Evolutionary conservation across 495 filamentous ascomycete species (phyloP).

Genomic region (Podospora comata): DNA sequence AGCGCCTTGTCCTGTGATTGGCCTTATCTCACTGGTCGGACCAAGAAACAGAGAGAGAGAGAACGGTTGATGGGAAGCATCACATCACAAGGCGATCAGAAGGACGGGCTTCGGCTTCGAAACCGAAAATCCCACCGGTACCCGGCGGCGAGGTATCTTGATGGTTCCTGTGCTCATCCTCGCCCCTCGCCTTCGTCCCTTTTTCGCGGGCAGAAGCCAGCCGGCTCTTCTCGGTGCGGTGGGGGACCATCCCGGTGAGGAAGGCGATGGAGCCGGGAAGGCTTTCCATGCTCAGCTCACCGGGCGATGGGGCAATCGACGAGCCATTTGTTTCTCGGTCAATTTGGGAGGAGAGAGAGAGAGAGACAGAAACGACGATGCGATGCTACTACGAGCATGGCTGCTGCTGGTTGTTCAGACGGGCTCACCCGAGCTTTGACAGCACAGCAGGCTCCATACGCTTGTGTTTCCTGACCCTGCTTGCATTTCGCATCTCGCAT

Average conservation of each 20-base stretch:
- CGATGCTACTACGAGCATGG: conserved; percentile 1
- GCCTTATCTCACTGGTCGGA: conserved; percentile 15
- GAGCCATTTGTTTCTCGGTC: conserved; percentile 24
- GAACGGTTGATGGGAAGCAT: neutral
- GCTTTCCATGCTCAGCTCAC: conserved; percentile 8
- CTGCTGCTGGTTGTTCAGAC: neutral
- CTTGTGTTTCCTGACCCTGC: conserved; percentile 6
- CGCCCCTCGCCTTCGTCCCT: conserved; percentile 16
- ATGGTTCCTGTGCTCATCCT: neutral
- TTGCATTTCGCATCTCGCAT: neutral
- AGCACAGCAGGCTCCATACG: conserved; percentile 6
- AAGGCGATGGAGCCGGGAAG: conserved; percentile 15
- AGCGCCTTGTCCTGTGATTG: conserved; percentile 9
- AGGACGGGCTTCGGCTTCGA: neutral
- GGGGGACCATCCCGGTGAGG: conserved; percentile 15
- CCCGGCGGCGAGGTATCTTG: neutral
- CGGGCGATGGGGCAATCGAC: conserved; percentile 18
- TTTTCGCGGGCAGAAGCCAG: conserved; percentile 16
- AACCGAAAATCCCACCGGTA: neutral
- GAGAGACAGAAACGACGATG: neutral
- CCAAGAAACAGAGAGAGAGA: neutral
- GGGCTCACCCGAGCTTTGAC: conserved; percentile 10
- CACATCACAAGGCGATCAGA: neutral
- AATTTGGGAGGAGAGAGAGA: conserved; percentile 6
- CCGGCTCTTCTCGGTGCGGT: conserved; percentile 13